Base-by-base conservation (phyloP, 208 protist species). In the Phytomonas sp. region DNA sequence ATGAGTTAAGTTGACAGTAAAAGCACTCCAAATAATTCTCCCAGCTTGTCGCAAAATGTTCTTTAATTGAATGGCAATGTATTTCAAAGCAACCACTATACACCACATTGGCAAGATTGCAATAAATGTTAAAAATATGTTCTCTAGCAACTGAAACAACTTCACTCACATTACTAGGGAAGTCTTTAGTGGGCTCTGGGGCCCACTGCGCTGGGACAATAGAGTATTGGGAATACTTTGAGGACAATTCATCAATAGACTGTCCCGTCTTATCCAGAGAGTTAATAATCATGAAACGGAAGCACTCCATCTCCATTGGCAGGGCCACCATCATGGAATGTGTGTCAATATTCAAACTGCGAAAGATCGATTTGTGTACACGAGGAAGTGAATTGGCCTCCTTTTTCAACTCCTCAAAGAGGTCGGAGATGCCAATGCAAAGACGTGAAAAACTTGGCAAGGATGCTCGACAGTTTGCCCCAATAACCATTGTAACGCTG, bases 61-160 rank as follows among this genome's bases (percentile, higher is more conserved):
- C 65, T 66, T 89, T 89, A 8, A 93, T 65, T 2, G 78, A 72
- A 29, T 61, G 74, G 68, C 84, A 91, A 31, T 79, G 75, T 40
- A 96, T 84, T 23, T 80, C 82, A 64, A 96, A 78, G 37, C 83
- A 83, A n/a, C 88, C 88, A 72, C 79, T 88, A 67, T 84, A 91
- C 17, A 96, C 83, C 66, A 80, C 63, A 73, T 89, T 77, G n/a
- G 71, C 75, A 15, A 88, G 88, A n/a, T 69, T 68, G 30, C 69
- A 78, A 33, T 67, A 34, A 75, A 96, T 81, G 51, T 60, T 76
- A 23, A 23, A 26, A n/a, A 91, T 69, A 28, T 67, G 81, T 43
- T 83, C 74, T 51, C 81, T 76, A 67, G 92, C 70, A 7, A 71
- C 56, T 20, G 43, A 28, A 28, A 90, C 67, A 34, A 87, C 67